phyloP scores from a whole-genome alignment of 345 rosid species.

The Excoecaria cochinchinensis region DNA sequence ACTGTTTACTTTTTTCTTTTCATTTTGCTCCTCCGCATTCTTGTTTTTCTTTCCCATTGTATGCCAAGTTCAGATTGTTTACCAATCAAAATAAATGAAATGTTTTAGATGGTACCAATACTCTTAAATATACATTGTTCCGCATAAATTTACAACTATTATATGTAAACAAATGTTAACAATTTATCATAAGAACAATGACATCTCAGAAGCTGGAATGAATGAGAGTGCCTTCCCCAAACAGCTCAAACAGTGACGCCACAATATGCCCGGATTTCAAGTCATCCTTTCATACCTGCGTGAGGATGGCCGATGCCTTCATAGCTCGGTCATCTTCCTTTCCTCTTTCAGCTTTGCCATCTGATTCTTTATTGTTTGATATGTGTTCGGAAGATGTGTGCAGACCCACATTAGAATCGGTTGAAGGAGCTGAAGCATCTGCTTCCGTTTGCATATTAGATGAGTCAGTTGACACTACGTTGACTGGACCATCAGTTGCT shows the following conservation, averaged over 20 bases:
- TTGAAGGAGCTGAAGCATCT: slow-evolving; percentile 28
- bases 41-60: too few species aligned
- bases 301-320: slow-evolving; percentile 50
- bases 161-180: background rate
- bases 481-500: slow-evolving; percentile 50
- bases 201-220: slow-evolving; percentile 78
- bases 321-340: slow-evolving; percentile 28
- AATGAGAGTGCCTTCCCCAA: slow-evolving; percentile 73
- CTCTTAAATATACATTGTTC: background rate
- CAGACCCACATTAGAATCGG: slow-evolving; percentile 35
- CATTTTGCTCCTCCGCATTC: too few species aligned
- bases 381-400: slow-evolving; percentile 41
- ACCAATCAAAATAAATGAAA: too few species aligned
- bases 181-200: slow-evolving; percentile 50
- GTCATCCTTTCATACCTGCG: slow-evolving; percentile 80
- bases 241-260: slow-evolving; percentile 58
- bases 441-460: slow-evolving; percentile 45
- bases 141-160: background rate
- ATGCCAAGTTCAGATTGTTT: too few species aligned
- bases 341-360: slow-evolving; percentile 24
- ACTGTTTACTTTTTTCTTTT: too few species aligned
- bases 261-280: slow-evolving; percentile 62
- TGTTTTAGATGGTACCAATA: background rate
- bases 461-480: slow-evolving; percentile 24
- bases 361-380: slow-evolving; percentile 29